Conservation (phyloP, 2,329 filamentous ascomycete species). For the Trichoderma oligosporum region DNA sequence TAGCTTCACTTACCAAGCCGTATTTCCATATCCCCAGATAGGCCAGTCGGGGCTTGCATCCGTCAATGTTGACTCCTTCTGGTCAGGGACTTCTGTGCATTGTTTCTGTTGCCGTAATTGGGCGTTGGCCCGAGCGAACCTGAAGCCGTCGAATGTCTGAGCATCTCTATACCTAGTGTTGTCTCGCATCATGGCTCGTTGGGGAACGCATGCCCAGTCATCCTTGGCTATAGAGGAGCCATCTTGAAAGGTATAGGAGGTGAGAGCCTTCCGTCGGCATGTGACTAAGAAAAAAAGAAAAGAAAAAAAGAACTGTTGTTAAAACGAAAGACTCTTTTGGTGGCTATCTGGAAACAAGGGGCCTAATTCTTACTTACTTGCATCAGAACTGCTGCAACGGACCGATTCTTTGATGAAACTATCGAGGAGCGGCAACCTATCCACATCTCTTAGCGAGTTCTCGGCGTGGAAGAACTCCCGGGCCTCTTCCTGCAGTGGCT, state of each 20-base stretch:
- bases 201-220: slow-evolving; percentile 5
- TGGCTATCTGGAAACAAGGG: too few relatives aligned
- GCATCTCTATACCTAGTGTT: background rate
- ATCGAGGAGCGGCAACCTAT: slow-evolving; percentile 17
- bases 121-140: slow-evolving; percentile 6
- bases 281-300: too few relatives aligned
- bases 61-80: background rate
- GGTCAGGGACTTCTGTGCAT: background rate
- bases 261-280: slow-evolving; percentile 7
- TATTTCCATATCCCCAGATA: background rate
- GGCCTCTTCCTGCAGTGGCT: background rate
- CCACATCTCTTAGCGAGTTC: background rate
- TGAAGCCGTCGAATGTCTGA: slow-evolving; percentile 12
- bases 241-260: slow-evolving; percentile 1
- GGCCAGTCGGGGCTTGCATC: background rate
- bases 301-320: too few relatives aligned
- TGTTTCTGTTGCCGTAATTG: background rate
- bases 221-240: slow-evolving; percentile 4
- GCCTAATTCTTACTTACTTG: slow-evolving; percentile 10
- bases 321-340: too few relatives aligned
- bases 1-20: background rate
- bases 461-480: background rate
- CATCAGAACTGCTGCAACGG: slow-evolving; percentile 7
- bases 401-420: slow-evolving; percentile 20
- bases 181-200: slow-evolving; percentile 10